Base-by-base conservation (phyloP, 1,284 basidiomycete genomes). In the Gomphus bonarii region DNA sequence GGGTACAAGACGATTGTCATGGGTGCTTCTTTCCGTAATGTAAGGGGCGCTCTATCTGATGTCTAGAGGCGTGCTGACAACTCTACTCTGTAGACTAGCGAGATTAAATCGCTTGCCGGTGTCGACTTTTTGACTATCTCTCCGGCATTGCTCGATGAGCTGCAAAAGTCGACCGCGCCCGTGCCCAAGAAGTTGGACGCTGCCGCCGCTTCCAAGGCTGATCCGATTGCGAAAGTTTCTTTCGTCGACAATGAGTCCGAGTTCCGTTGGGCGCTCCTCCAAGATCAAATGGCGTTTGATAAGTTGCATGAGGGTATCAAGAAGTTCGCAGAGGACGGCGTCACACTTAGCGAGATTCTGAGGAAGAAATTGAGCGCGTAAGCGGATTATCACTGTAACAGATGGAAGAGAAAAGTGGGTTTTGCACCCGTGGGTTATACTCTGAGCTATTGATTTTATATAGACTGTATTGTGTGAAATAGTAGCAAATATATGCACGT, bases 1-100 rank as follows among this genome's bases (percentile, higher is more conserved):
- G 82, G 83, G 63, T 98, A 98, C 84, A 93, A 95, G 69, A 99
- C 95, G 65, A 98, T 98, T 72, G 95, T 99, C 72, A 99, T 99
- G 95, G 95, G 95, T 71, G 95, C 95, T 61, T 97, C 93, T 56
- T 99, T 99, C 94, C 89, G 93, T 70, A 95, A 95, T 78, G 85
- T 91, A 65, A 54, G 82, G 6, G 7, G 59, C 42, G 18, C 58
- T 20, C 25, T 7, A 7, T 44, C 22, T 64, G 62, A 60, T 65
- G 68, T 49, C n/a, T n/a, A n/a, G n/a, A n/a, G n/a, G 61, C 64
- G 48, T 63, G 61, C 61, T n/a, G n/a, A n/a, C n/a, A n/a, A n/a
- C n/a, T n/a, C n/a, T n/a, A n/a, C n/a, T n/a, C n/a, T 62, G 47
- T 66, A 92, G 88, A 73, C 74, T 59, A 90, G 91, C 66, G 95